Conservation (phyloP, 75 land plant genomes). For the Chamaecyparis obtusa region DNA sequence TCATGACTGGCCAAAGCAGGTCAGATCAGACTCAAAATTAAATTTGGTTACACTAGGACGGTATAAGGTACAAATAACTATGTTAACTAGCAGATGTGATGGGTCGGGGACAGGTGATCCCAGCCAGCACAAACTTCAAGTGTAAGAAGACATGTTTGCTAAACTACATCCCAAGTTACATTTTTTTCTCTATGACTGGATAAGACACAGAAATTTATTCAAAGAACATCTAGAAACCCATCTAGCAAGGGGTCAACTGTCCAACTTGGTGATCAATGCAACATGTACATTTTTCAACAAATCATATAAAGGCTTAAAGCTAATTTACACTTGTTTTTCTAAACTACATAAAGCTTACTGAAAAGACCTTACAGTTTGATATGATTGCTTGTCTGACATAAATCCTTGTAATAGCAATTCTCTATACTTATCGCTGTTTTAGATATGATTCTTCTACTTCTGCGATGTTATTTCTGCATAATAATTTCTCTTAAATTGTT, state of each 20-base stretch:
- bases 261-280: not conserved
- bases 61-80: not conserved
- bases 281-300: not conserved
- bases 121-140: too few relatives aligned
- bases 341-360: too few relatives aligned
- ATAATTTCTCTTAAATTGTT: too few relatives aligned
- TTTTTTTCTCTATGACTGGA: not conserved
- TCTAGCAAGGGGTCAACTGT: not conserved
- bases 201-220: not conserved
- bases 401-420: too few relatives aligned
- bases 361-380: too few relatives aligned
- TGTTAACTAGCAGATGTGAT: not conserved
- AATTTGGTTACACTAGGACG: not conserved
- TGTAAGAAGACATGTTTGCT: not conserved
- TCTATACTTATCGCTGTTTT: too few relatives aligned
- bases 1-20: not conserved
- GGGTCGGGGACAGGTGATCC: not conserved
- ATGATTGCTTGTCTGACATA: too few relatives aligned
- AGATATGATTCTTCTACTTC: too few relatives aligned
- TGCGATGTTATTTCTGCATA: too few relatives aligned
- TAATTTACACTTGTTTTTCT: not conserved
- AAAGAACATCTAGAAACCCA: not conserved
- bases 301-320: too few relatives aligned
- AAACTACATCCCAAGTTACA: not conserved
- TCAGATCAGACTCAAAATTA: not conserved